These are phyloP conservation scores for Croton laevigatus DNA, from an alignment of 441 rosid genomes.

Conservation along the genomic window DNA sequence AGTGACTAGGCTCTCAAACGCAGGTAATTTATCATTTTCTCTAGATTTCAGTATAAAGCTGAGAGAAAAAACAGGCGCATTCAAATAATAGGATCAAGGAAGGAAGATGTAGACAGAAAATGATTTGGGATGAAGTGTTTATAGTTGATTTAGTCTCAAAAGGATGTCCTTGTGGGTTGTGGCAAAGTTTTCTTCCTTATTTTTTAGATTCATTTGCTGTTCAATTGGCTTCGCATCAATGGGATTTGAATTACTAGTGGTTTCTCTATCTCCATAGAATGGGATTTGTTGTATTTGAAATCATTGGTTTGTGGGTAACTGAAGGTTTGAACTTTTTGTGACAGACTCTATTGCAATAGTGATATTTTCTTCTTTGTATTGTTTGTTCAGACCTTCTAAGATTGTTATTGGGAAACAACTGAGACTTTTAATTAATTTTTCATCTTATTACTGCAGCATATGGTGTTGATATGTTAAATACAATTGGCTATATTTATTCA, in stretches of 20 bases:
- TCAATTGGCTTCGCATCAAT: neutral
- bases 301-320: neutral
- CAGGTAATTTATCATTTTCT: constrained; percentile 43
- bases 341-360: neutral
- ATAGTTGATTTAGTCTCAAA: neutral
- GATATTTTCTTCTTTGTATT: constrained; percentile 1
- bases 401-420: neutral
- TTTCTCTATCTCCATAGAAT: neutral
- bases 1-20: constrained; percentile 75
- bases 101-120: neutral
- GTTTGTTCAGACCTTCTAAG: neutral
- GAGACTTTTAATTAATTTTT: constrained; percentile 10
- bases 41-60: constrained; percentile 2
- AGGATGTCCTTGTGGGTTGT: neutral
- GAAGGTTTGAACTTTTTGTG: neutral
- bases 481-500: constrained; percentile 89
- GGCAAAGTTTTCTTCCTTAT: neutral
- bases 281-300: neutral
- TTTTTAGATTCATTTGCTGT: neutral
- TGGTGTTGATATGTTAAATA: constrained; percentile 90
- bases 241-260: neutral
- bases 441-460: constrained; percentile 58
- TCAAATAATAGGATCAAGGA: neutral
- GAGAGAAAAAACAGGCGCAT: neutral
- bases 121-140: neutral